Base-by-base conservation (phyloP, 1,284 basidiomycete species). In the Cutaneotrichosporon sp. region DNA sequence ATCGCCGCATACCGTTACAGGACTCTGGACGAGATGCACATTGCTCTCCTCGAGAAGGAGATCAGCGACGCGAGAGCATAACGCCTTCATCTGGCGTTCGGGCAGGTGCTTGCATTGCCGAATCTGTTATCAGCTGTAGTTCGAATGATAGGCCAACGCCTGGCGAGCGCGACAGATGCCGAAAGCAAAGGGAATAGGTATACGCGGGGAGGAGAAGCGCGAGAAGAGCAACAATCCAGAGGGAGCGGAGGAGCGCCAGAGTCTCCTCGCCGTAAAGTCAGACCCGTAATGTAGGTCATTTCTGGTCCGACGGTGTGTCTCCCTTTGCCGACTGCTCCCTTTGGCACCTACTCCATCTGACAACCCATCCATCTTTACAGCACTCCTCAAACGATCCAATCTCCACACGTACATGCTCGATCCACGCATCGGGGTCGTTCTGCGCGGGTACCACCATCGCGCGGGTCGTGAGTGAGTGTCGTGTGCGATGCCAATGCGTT, bases 31-130 rank as follows among this genome's bases (percentile, higher is more conserved):
- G 12, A 90, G 90, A 67, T 94, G 91, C 49, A 97, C 93, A 68
- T 97, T 97, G 59, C 86, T 88, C 74, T 97, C 93, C 73, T 97
- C 93, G 68, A 97, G 84, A 29, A 97, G 81, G 39, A 93, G 83
- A 29, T 83, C 79, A 44, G 88, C 83, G 32, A 97, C 90, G 48
- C 84, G 80, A 54, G 88, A 83, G 78, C 93, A 97, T 49, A 97
- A 84, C 12, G 82, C 75, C 68, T 90, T 92, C 86, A 97, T 94
- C 65, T 93, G 89, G 12, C 83, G 70, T 77, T 97, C 92, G 17
- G 88, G 82, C n/a, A 97, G 83, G 65, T 90, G 85, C 59, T 85
- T 81, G 78, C 90, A 96, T 73, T 83, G 76, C 76, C 85, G 83
- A 52, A 97, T 84, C 74, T 90, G 50, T 6, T 4, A 24, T 27